Base-by-base conservation (phyloP, 495 filamentous ascomycete genomes). In the Haplographium delicatum region DNA sequence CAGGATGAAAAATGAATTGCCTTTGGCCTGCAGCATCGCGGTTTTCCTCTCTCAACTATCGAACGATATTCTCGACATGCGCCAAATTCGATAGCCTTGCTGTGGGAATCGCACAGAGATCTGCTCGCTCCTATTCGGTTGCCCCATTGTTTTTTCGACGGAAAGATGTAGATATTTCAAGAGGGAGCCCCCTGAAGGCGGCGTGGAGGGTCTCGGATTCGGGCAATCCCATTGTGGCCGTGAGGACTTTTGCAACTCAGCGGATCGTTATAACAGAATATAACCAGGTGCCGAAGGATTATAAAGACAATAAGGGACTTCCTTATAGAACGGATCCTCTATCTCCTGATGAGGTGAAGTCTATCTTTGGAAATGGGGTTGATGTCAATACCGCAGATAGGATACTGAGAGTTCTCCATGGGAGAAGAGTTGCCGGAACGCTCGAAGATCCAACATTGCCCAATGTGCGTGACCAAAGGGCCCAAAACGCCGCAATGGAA, bases 361-460 rank as follows among this genome's bases (percentile, higher is more conserved):
- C 52, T 9, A 76, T 93, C 3, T 91, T 95, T 54, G 80, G 82
- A 1, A 59, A 67, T 0, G 65, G 68, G 9, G 58, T 85, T 19
- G 61, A 71, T 19, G 65, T 68, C 1, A 53, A 62, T 2, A 58
- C 69, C 18, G 90, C 79, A 40, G 91, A 90, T 59, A 70, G 71
- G 20, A 66, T 90, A 13, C 66, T 95, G 4, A 67, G 69, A 23
- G 75, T 88, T 26, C 67, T 94, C 2, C 88, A 96, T 59, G 80
- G 79, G 22, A 80, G 87, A 38, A 81, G 90, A 18, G 70, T 88
- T 10, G 77, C 80, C 9, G 90, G 90, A 16, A 89, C 87, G 0
- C 72, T 91, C 7, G 83, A 89, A 33, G 74, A 72, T 66, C 76
- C 66, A 52, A 27, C 22, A 59, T 64, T 15, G 53, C 47, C 18